Conservation (phyloP, 768 basidiomycete genomes). For the Trametes maxima region DNA sequence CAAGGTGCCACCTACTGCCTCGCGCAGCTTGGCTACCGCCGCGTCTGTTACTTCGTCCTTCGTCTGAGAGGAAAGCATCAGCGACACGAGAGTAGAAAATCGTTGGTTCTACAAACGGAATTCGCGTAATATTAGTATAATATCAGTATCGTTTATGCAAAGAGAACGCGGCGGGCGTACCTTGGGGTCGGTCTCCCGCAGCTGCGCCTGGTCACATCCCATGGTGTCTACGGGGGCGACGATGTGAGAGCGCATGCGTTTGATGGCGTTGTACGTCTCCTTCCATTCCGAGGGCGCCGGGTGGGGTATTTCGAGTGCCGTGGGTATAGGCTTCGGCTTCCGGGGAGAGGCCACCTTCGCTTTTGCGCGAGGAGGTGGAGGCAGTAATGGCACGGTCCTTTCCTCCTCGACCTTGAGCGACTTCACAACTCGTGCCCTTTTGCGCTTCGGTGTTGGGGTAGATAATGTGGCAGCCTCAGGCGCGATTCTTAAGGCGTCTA, state of each 20-base stretch:
- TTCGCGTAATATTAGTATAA: neutral
- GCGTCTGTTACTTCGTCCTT: slow-evolving; percentile 88
- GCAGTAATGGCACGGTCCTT: neutral
- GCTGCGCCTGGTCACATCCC: slow-evolving; percentile 79
- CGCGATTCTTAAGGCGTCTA: too few relatives aligned
- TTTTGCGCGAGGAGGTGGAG: neutral
- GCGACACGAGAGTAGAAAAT: slow-evolving; percentile 82
- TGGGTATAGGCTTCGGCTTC: slow-evolving; percentile 19
- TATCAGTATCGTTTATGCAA: neutral
- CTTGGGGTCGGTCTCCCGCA: slow-evolving; percentile 64
- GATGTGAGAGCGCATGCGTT: slow-evolving; percentile 70
- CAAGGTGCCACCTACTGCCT: slow-evolving; percentile 76
- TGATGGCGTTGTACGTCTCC: slow-evolving; percentile 69
- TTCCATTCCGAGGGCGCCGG: slow-evolving; percentile 26
- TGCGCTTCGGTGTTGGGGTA: neutral
- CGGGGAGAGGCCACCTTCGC: slow-evolving; percentile 13
- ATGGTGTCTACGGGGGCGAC: slow-evolving; percentile 91
- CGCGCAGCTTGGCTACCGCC: slow-evolving; percentile 74
- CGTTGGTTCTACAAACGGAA: slow-evolving; percentile 62
- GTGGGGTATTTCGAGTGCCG: slow-evolving; percentile 21
- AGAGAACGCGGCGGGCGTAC: slow-evolving; percentile 37
- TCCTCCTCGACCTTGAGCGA: neutral
- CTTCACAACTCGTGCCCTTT: neutral
- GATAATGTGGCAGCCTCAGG: neutral
- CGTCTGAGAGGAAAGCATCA: slow-evolving; percentile 96